Evolutionary conservation across 129 eudicot species (phyloP).

Genomic region (Lactuca saligna): DNA sequence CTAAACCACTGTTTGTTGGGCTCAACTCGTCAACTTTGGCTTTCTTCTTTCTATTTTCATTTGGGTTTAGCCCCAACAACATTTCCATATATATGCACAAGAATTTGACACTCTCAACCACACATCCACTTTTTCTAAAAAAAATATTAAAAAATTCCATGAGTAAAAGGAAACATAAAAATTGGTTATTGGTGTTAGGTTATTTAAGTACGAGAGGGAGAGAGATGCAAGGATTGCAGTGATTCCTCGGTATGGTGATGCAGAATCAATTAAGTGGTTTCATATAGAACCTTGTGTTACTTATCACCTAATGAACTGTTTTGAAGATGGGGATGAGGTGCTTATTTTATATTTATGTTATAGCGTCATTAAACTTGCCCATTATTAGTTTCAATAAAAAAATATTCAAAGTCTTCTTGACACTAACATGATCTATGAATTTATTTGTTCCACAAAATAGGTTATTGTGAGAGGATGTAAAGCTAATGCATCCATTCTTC

Average conservation of each 20-base stretch:
- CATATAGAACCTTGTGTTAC: slow-evolving; percentile 25
- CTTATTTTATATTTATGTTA: background rate
- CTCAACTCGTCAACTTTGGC: too few species aligned
- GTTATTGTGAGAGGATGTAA: slow-evolving; percentile 36
- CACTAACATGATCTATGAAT: background rate
- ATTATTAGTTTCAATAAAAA: background rate
- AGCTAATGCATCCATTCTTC: slow-evolving; percentile 21
- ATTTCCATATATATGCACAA: too few species aligned
- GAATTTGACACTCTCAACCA: too few species aligned
- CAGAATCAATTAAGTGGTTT: slow-evolving; percentile 31
- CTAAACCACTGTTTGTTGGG: too few species aligned
- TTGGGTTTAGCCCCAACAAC: too few species aligned
- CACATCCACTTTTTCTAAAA: background rate
- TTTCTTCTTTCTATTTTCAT: too few species aligned
- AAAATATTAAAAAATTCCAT: background rate
- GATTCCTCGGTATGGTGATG: slow-evolving; percentile 38
- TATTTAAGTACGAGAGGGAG: slow-evolving; percentile 32
- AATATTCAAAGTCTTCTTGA: background rate
- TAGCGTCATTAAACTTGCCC: background rate
- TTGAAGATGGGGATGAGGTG: slow-evolving; percentile 39
- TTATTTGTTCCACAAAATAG: slow-evolving; percentile 12
- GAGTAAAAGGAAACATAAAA: background rate
- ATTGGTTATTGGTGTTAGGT: slow-evolving; percentile 17
- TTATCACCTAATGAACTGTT: slow-evolving; percentile 27
- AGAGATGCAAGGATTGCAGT: slow-evolving; percentile 36